phyloP scores from a whole-genome alignment of 257 asterid genomes.

The Perilla frutescens region DNA sequence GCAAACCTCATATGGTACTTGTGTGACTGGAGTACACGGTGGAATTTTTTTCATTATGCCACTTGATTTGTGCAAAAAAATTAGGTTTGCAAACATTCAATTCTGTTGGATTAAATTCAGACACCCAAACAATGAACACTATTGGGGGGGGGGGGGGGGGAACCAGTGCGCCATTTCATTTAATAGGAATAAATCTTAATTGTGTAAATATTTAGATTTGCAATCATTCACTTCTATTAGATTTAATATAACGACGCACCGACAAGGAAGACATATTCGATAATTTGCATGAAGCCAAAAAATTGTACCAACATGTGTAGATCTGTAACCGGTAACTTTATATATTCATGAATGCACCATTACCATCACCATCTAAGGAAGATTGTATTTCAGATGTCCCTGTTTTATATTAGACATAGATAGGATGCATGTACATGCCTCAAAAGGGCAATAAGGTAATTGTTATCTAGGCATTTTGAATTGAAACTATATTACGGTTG shows the following conservation, averaged over 20 bases:
- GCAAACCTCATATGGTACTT: not conserved
- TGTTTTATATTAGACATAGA: not conserved
- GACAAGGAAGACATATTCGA: not conserved
- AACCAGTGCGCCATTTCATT: not conserved
- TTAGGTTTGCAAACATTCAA: not conserved
- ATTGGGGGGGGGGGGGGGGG: not conserved
- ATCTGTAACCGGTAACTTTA: not conserved
- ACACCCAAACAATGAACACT: not conserved
- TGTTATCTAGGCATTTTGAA: constrained; percentile 2
- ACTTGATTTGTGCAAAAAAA: not conserved
- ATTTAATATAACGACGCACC: not conserved
- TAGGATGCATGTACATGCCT: not conserved
- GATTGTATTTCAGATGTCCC: not conserved
- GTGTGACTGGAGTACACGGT: not conserved
- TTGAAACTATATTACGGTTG: not conserved
- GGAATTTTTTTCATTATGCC: not conserved
- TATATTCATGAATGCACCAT: not conserved
- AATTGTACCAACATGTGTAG: not conserved
- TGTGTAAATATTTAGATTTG: not conserved
- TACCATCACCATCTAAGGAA: not conserved
- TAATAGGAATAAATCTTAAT: not conserved
- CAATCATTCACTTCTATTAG: not conserved
- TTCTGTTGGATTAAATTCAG: not conserved
- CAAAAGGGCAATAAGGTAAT: not conserved
- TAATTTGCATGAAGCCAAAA: not conserved